Base-by-base conservation (phyloP, 208 protist species). In the Acanthamoeba castellanii region DNA sequence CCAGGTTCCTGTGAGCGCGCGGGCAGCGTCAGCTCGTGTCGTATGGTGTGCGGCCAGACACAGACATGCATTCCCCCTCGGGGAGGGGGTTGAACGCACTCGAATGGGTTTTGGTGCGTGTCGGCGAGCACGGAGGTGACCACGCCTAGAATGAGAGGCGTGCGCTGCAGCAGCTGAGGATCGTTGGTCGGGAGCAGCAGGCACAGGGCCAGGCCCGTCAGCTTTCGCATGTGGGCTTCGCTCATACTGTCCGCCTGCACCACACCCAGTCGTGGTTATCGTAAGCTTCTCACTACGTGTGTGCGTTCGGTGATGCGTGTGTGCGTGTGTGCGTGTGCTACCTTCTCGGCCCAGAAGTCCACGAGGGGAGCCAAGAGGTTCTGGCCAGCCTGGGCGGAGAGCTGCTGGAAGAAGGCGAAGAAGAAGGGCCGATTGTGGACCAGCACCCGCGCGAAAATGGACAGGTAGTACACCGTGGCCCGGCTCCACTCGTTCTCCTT, bases 341-440 rank as follows among this genome's bases (percentile, higher is more conserved):
- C 90, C 90, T 94, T 94, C 18, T 94, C 70, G 32, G 47, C 52
- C 90, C 90, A 94, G n/a, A 94, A 57, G 55, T 94, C 90, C 7
- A 94, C 11, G 30, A 84, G 34, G 37, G 68, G 37, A 25, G 57
- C 66, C 30, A 94, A 37, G 16, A 94, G n/a, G 68, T 94, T 78
- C 9, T 85, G 90, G 52, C 57, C 32, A 25, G 68, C 57, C 34
- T 94, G 90, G 34, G 45, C 57, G 14, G 66, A 94, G 47, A 94
- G 70, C 37, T 78, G 68, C 70, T 94, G 68, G 57, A 94, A 94
- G 90, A 94, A 84, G 68, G 37, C 68, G 7, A 84, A 30, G 68
- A 94, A 94, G 90, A 94, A 94, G 25, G 66, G 11, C 14, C 68
- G 66, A 50, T 84, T 94, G 50, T 94, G 90, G n/a, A 94, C 37